A percentile compares a stretch with the other conserved stretches of the same genome.
phyloP scores from a whole-genome alignment of 345 rosid genomes.

The Aurinia saxatilis region DNA sequence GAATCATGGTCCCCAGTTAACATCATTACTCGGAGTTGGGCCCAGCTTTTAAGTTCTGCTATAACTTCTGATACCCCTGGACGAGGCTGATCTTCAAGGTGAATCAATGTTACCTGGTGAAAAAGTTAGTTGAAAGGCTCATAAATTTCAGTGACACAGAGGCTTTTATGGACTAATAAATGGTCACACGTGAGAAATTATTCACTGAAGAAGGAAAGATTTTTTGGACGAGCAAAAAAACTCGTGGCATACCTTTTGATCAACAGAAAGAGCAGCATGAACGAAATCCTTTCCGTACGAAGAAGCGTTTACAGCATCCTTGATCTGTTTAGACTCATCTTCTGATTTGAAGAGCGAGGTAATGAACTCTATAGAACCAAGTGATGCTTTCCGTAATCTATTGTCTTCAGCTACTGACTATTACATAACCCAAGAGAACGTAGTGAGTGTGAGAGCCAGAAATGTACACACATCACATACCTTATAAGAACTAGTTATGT shows the following conservation, averaged over 20 bases:
- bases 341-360: constrained; percentile 73
- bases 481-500: background rate
- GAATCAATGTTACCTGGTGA: constrained; percentile 85
- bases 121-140: constrained; percentile 9
- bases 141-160: constrained; percentile 12
- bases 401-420: constrained; percentile 55
- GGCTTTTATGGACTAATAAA: background rate
- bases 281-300: constrained; percentile 74
- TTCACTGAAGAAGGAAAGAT: background rate
- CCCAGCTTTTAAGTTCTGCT: constrained; percentile 52
- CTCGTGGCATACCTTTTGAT: constrained; percentile 56
- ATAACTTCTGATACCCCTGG: constrained; percentile 73
- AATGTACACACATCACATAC: background rate
- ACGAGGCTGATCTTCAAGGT: constrained; percentile 94
- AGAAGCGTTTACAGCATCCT: constrained; percentile 75
- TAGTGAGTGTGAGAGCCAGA: constrained; percentile 6
- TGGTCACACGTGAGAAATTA: constrained; percentile 3
- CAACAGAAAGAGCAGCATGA: constrained; percentile 91
- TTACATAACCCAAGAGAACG: constrained; percentile 24
- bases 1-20: constrained; percentile 90
- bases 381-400: constrained; percentile 65
- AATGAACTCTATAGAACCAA: constrained; percentile 91
- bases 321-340: constrained; percentile 63
- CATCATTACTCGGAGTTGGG: constrained; percentile 73
- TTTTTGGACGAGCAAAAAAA: background rate